phyloP scores from a whole-genome alignment of 2,329 filamentous ascomycete species.

The Mariannaea elegans region DNA sequence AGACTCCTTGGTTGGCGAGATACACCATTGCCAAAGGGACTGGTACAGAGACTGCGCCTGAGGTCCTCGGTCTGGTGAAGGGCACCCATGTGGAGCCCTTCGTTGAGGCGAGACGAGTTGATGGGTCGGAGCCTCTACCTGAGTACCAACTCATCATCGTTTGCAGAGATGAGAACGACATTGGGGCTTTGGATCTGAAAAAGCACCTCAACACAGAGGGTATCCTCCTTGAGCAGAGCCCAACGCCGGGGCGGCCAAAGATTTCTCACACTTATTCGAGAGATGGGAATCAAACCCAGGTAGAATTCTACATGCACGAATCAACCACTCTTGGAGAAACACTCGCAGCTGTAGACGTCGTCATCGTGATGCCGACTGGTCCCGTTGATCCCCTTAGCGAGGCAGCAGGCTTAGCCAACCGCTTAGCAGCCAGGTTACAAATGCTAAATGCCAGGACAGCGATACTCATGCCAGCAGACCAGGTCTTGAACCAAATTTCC shows the following conservation, averaged over 20 bases:
- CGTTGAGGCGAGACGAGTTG: constrained; percentile 40
- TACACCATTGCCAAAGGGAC: constrained; percentile 42
- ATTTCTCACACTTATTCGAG: not conserved
- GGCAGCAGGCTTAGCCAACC: not conserved
- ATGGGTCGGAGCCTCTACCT: constrained; percentile 33
- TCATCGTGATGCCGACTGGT: constrained; percentile 29
- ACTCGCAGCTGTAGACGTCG: constrained; percentile 2
- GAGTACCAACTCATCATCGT: constrained; percentile 48
- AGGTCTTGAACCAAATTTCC: constrained; percentile 22
- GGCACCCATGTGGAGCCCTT: constrained; percentile 32
- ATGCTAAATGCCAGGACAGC: not conserved
- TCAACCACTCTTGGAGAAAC: not conserved
- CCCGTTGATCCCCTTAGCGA: constrained; percentile 8
- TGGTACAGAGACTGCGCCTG: not conserved
- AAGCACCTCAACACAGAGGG: constrained; percentile 43
- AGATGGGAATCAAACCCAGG: not conserved
- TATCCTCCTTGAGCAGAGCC: constrained; percentile 36
- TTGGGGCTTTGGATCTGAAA: constrained; percentile 27
- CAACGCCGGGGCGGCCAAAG: not conserved
- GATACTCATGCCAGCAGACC: constrained; percentile 13
- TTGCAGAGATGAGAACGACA: constrained; percentile 19
- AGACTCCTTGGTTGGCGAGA: constrained; percentile 46
- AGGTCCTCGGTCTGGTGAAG: constrained; percentile 19
- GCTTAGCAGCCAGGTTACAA: not conserved
- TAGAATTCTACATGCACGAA: constrained; percentile 17